phyloP scores from a whole-genome alignment of 345 rosid species.

The Firmiana major region DNA sequence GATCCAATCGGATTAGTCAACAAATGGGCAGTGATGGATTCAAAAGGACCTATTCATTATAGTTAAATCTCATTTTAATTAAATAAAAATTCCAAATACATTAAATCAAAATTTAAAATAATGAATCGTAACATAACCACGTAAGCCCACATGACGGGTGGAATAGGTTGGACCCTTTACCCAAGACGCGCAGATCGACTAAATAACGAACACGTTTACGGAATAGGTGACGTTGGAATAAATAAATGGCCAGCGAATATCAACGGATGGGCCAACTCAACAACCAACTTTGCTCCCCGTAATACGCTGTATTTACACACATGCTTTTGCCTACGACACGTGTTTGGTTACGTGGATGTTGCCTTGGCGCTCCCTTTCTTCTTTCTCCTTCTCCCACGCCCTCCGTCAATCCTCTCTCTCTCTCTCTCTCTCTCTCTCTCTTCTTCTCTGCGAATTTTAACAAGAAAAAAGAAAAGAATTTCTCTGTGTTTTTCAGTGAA shows the following conservation, averaged over 20 bases:
- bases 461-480: background rate
- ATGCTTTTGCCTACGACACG: conserved; percentile 49
- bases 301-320: conserved; percentile 41
- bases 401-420: background rate
- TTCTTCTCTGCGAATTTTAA: background rate
- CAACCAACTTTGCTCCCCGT: conserved; percentile 51
- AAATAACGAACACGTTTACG: conserved; percentile 58
- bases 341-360: conserved; percentile 80
- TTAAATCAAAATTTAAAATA: background rate
- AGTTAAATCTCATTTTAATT: conserved; percentile 20
- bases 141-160: conserved; percentile 83
- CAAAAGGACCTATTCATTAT: conserved; percentile 37
- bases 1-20: background rate
- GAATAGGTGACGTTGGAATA: conserved; percentile 40
- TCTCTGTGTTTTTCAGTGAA: conserved; percentile 1
- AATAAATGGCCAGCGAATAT: conserved; percentile 46
- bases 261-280: conserved; percentile 77
- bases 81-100: background rate
- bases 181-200: conserved; percentile 48
- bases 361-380: conserved; percentile 56
- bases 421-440: background rate
- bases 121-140: conserved; percentile 48
- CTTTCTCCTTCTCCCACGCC: conserved; percentile 11
- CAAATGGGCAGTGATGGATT: conserved; percentile 35
- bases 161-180: conserved; percentile 36